Evolutionary conservation across 225 moss, liverwort and hornwort species (phyloP).

Genomic region (Physcomitrium patens): DNA sequence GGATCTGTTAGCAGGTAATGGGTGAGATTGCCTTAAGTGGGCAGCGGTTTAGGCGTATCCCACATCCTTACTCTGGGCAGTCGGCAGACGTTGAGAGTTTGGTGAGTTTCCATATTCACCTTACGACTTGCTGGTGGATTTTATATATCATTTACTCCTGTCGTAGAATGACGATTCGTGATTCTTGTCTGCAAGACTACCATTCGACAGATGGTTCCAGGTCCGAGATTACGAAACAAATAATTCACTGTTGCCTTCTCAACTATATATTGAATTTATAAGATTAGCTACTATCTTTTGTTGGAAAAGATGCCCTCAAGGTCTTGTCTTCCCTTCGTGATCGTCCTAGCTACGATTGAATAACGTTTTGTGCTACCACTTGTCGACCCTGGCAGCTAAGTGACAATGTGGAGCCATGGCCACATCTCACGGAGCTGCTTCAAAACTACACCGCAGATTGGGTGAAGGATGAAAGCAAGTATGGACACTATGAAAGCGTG

Average conservation of each 20-base stretch:
- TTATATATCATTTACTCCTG: not conserved
- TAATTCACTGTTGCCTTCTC: not conserved
- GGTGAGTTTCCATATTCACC: conserved; percentile 11
- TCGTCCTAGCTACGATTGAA: not conserved
- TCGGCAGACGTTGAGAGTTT: conserved; percentile 31
- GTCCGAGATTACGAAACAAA: not conserved
- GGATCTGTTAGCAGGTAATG: conserved; percentile 33
- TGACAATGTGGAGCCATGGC: conserved; percentile 73
- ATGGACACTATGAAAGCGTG: conserved; percentile 72
- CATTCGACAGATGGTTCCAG: too few species aligned
- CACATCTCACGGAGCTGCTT: conserved; percentile 72
- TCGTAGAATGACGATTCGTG: not conserved
- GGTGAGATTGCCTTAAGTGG: conserved; percentile 36
- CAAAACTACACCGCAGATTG: conserved; percentile 68
- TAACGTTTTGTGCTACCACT: not conserved
- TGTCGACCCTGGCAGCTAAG: conserved; percentile 46
- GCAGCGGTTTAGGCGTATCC: conserved; percentile 39
- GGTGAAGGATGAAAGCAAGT: conserved; percentile 76
- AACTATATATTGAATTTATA: not conserved
- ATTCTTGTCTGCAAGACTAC: too few species aligned
- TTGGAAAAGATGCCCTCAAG: not conserved
- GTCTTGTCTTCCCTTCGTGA: not conserved
- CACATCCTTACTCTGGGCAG: conserved; percentile 34
- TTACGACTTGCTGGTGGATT: not conserved
- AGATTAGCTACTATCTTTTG: not conserved